Percentiles rank a stretch among this genome's conserved stretches.
phyloP scores from a whole-genome alignment of 2,329 filamentous ascomycete species.

The Albophoma yamanashiensis region DNA sequence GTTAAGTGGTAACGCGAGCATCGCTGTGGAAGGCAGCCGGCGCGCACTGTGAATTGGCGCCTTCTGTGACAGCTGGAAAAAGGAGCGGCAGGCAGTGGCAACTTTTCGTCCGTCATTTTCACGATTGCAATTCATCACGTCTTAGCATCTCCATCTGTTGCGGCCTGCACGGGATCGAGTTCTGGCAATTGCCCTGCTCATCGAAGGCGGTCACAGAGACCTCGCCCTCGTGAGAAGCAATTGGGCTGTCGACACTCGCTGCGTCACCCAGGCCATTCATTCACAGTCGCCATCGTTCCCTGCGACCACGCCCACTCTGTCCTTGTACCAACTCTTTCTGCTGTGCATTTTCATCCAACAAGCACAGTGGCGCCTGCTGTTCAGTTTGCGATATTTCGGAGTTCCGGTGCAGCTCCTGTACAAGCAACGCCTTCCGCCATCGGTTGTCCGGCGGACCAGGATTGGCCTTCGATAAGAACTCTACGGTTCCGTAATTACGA shows the following conservation, averaged over 20 bases:
- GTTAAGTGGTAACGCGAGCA: constrained; percentile 16
- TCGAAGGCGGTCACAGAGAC: background rate
- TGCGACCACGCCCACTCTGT: background rate
- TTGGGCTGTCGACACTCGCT: background rate
- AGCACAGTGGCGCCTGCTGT: background rate
- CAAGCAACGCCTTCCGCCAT: background rate
- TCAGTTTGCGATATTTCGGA: too few relatives aligned
- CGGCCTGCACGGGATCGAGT: background rate
- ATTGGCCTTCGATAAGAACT: background rate
- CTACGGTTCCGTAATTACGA: constrained; percentile 3
- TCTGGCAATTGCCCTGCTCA: background rate
- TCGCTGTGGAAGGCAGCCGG: constrained; percentile 5
- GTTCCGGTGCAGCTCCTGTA: background rate
- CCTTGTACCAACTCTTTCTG: background rate
- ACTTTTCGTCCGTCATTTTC: constrained; percentile 9
- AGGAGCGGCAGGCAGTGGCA: constrained; percentile 13
- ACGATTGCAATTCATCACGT: background rate
- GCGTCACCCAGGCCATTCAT: background rate
- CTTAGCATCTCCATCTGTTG: background rate
- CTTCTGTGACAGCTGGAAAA: constrained; percentile 3
- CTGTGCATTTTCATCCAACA: background rate
- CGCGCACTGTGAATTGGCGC: constrained; percentile 19
- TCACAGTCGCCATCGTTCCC: background rate
- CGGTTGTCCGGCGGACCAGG: background rate
- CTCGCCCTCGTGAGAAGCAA: background rate